These are phyloP conservation scores for Pseudogymnoascus sp. DNA, from an alignment of 2,329 filamentous ascomycete species.

Conservation along the genomic window DNA sequence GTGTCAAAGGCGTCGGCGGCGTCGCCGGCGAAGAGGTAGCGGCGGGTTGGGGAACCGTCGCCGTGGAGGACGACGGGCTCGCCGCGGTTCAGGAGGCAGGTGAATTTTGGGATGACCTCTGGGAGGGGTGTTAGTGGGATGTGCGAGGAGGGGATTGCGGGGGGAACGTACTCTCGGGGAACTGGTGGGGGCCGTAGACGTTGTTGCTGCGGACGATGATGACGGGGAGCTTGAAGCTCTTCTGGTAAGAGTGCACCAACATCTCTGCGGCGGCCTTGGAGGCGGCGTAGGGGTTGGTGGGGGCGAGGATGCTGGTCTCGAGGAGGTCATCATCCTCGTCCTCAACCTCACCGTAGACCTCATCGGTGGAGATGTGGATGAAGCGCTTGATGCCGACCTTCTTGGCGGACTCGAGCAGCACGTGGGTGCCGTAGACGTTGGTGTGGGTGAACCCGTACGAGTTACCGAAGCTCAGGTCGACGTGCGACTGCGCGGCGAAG, in stretches of 20 bases:
- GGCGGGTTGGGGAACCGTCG: constrained; percentile 65
- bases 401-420: constrained; percentile 70
- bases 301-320: constrained; percentile 68
- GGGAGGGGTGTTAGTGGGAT: constrained; percentile 3
- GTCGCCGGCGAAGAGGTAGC: constrained; percentile 74
- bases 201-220: constrained; percentile 81
- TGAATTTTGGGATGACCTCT: constrained; percentile 84
- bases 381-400: constrained; percentile 66
- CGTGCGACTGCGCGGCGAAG: constrained; percentile 80
- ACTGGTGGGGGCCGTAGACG: constrained; percentile 79
- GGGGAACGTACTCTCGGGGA: constrained; percentile 64
- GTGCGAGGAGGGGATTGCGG: constrained; percentile 4
- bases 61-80: constrained; percentile 69
- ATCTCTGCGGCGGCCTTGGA: constrained; percentile 79
- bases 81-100: constrained; percentile 60
- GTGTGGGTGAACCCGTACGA: constrained; percentile 75
- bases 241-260: constrained; percentile 80
- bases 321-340: constrained; percentile 65
- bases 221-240: constrained; percentile 72
- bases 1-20: constrained; percentile 78
- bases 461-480: constrained; percentile 76
- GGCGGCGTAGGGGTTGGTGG: constrained; percentile 76
- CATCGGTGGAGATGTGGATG: constrained; percentile 78
- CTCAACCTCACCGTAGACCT: constrained; percentile 76
- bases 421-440: constrained; percentile 80